Conservation (phyloP, 2,329 filamentous ascomycete species). For the Colletotrichum plurivorum region DNA sequence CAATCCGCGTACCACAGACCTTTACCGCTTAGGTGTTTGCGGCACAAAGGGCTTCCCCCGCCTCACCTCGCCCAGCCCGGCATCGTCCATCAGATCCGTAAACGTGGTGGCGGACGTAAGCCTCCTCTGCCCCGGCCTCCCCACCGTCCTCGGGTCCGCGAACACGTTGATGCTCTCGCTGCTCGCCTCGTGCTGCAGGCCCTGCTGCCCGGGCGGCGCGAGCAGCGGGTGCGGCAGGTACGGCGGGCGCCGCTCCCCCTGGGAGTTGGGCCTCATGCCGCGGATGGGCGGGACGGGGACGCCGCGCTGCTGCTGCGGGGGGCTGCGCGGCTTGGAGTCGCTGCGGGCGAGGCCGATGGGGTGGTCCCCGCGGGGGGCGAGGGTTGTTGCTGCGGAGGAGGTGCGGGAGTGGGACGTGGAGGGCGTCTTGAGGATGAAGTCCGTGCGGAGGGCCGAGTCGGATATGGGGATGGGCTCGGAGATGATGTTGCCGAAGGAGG, state of each 20-base stretch:
- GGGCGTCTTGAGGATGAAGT: slow-evolving; percentile 64
- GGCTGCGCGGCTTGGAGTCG: slow-evolving; percentile 31
- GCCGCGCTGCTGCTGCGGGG: slow-evolving; percentile 11
- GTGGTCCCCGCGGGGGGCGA: slow-evolving; percentile 11
- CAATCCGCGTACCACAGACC: neutral
- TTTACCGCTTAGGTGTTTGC: slow-evolving; percentile 21
- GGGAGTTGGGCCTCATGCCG: slow-evolving; percentile 49
- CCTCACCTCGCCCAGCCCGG: slow-evolving; percentile 58
- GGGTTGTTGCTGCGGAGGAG: slow-evolving; percentile 30
- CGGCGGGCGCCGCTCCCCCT: slow-evolving; percentile 30
- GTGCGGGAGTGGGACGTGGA: slow-evolving; percentile 39
- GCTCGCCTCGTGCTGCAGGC: slow-evolving; percentile 58
- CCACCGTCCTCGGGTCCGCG: slow-evolving; percentile 62
- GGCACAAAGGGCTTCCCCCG: slow-evolving; percentile 60
- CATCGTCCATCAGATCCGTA: slow-evolving; percentile 67
- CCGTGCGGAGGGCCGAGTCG: slow-evolving; percentile 60
- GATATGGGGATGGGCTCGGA: slow-evolving; percentile 68
- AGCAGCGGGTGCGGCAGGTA: slow-evolving; percentile 42
- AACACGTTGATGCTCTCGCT: slow-evolving; percentile 68
- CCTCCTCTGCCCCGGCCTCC: slow-evolving; percentile 38
- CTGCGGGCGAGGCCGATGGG: slow-evolving; percentile 33
- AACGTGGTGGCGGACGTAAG: slow-evolving; percentile 61
- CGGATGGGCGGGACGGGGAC: slow-evolving; percentile 52
- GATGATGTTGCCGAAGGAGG: slow-evolving; percentile 65
- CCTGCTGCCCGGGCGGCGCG: slow-evolving; percentile 47